These are phyloP conservation scores for Pseudognaphalium luteoalbum DNA, from an alignment of 129 eudicot species.

Conservation along the genomic window DNA sequence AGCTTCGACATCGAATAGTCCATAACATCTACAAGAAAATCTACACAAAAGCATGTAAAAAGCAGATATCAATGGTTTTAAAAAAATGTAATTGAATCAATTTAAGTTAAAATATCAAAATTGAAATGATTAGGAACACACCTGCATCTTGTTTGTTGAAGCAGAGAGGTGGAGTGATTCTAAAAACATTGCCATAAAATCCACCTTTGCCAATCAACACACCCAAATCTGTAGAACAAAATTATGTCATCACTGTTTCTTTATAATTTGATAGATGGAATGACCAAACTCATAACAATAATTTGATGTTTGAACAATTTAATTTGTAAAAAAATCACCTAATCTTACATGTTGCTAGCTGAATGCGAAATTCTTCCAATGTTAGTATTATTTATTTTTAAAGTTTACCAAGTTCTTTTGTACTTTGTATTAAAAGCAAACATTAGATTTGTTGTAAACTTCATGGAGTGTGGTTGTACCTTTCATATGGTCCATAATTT, in stretches of 20 bases:
- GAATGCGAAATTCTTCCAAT: too few relatives aligned
- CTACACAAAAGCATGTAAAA: slow-evolving; percentile 1
- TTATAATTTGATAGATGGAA: background rate
- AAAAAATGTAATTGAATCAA: background rate
- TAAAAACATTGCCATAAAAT: slow-evolving; percentile 70
- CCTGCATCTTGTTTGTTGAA: slow-evolving; percentile 84
- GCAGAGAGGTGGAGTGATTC: slow-evolving; percentile 86
- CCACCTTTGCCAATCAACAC: slow-evolving; percentile 88
- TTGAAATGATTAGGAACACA: slow-evolving; percentile 20
- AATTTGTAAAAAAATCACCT: too few relatives aligned
- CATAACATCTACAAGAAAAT: slow-evolving; percentile 62
- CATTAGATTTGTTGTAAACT: too few relatives aligned
- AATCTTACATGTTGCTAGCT: too few relatives aligned
- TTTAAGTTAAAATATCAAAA: background rate
- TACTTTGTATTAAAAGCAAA: too few relatives aligned
- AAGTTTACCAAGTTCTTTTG: too few relatives aligned
- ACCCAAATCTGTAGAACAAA: slow-evolving; percentile 53
- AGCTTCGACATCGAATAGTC: slow-evolving; percentile 58
- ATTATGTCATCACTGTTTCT: background rate
- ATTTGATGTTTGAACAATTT: background rate
- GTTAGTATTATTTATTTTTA: too few relatives aligned
- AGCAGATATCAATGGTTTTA: background rate
- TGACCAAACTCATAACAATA: background rate
- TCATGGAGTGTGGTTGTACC: slow-evolving; percentile 13
- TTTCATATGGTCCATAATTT: slow-evolving; percentile 46